Base-by-base conservation (phyloP, 2,329 filamentous ascomycete species). In the Microdochium trichocladiopsis region DNA sequence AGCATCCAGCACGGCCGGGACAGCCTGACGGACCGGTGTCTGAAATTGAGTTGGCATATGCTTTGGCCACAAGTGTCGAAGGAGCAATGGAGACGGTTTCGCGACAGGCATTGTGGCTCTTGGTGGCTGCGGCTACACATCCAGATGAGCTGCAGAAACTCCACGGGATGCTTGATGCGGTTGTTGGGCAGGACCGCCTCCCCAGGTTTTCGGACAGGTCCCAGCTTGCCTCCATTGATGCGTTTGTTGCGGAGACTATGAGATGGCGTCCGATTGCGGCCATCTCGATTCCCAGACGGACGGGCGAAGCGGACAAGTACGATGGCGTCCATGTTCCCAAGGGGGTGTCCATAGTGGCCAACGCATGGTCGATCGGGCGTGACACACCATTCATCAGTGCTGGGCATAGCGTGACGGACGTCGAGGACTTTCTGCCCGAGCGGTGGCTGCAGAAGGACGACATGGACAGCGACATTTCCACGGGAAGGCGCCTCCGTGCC, bases 181-280 rank as follows among this genome's bases (percentile, higher is more conserved):
- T 69, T 9, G 55, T 72, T n/a, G 67, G 69, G 2, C 48, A 56
- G 2, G 56, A 63, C 22, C 60, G 69, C 6, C 48, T 64, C 9
- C 69, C 68, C 1, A 58, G 52, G 4, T 66, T 62, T 57, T 52
- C 58, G 1, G 69, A 71, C 52, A 59, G 60, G 49, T 47, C 52
- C 8, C 54, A 62, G 6, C 54, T 72, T 6, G 69, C 67, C 1
- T 73, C 72, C 53, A 58, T 72, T 8, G 54, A 61, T 24, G 64
- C 62, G 33, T 53, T 66, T 16, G 60, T 72, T 50, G 69, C 72
- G 33, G 70, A 74, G 56, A 58, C 58, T 5, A 54, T 69, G 25
- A 61, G 70, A 5, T 72, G 70, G 69, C 63, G 67, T 48, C 67
- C 70, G 1, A 61, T 64, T 2, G 52, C 58, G 1, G 60, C 62